Evolutionary conservation across 345 rosid genomes (phyloP), one percentile per base, ranked within the genome.

Genomic region (Geranium rotundifolium): DNA sequence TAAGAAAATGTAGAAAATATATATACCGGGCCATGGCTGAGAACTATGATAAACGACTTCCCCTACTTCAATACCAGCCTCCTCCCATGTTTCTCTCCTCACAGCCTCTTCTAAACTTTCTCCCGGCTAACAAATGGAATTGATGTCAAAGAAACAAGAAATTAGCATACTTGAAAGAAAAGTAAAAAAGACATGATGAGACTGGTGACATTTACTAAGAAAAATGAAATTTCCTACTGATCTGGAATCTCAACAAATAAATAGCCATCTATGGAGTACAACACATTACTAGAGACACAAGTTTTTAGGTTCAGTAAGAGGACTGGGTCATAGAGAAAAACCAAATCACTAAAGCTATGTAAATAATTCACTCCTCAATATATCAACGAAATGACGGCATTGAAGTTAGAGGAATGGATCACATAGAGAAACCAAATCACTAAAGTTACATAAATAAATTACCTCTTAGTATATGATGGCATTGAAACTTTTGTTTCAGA

Each of bases 31-130:
- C 99, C 97, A 89, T 8, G 99, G 97, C 80, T 89, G 99, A 74
- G 95, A 92, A 76, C 97, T 92, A 72, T 89, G 97, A 62, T 87
- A 92, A 46, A 81, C 77, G 66, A 92, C 96, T 77, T 89, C 85
- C 66, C 88, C 99, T 50, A 92, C 97, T 84, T 92, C 97, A 75
- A 92, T 87, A 16, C 97, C 89, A 4, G 96, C 73, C 80, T 92
- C 95, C 70, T 92, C 99, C 85, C 83, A 82, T 61, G 99, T 89
- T 82, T 92, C 97, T 72, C 99, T 81, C 77, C 84, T 87, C 77
- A 87, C 97, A 37, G 98, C 98, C 75, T 87, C 96, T 75, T 89
- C 98, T 75, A 92, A 89, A 85, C 97, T 89, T 77, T 92, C 98
- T 74, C 98, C 97, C 67, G 98, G 95, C 98, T 92, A 79, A 54